phyloP scores from a whole-genome alignment of 1,139 yeast species.

The Pneumocystis wakefieldiae region DNA sequence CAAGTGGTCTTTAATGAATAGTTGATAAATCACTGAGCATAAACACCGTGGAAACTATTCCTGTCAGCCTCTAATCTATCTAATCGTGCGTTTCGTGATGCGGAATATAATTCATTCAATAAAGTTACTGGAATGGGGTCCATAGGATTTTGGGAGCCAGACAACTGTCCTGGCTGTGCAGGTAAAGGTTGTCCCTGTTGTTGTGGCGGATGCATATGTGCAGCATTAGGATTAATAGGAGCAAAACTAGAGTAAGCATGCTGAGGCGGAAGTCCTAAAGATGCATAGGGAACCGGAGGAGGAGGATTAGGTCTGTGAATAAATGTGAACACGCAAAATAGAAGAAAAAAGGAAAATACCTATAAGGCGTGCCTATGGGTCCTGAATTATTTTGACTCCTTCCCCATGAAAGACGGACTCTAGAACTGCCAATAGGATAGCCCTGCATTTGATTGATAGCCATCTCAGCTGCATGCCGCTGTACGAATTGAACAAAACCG shows the following conservation, averaged over 20 bases:
- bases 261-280: constrained; percentile 23
- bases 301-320: constrained; percentile 19
- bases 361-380: constrained; percentile 20
- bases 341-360: constrained; percentile 12
- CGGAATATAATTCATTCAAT: constrained; percentile 34
- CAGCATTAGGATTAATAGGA: constrained; percentile 26
- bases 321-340: constrained; percentile 1
- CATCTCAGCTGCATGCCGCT: constrained; percentile 71
- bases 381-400: constrained; percentile 31
- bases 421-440: constrained; percentile 68
- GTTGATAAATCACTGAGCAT: constrained; percentile 23
- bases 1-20: not conserved
- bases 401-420: constrained; percentile 86
- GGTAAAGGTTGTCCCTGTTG: constrained; percentile 5
- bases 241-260: constrained; percentile 26
- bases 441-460: constrained; percentile 92
- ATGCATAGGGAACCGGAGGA: constrained; percentile 26
- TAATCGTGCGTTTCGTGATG: constrained; percentile 35
- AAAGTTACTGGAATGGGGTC: constrained; percentile 30
- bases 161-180: constrained; percentile 13
- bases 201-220: constrained; percentile 19
- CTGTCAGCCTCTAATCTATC: constrained; percentile 34
- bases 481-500: constrained; percentile 75
- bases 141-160: constrained; percentile 20
- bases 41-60: constrained; percentile 30